Percentiles rank a stretch among this genome's conserved stretches.
Conservation (phyloP, 139 green algal genomes). For the Chlorella vulgaris region DNA sequence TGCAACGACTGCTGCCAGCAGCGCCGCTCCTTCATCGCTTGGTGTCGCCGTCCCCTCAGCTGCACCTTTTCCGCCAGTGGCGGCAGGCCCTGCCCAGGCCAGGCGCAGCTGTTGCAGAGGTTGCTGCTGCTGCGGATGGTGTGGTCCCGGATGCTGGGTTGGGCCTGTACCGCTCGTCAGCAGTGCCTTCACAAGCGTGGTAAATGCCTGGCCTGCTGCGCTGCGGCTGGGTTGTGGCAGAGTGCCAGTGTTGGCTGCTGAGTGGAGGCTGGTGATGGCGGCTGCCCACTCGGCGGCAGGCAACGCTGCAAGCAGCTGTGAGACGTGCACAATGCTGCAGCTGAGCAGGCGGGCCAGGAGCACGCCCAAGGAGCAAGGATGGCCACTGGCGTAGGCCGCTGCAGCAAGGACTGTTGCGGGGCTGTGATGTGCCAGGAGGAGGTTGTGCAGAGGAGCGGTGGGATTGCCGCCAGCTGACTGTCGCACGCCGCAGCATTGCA, state of each 20-base stretch:
- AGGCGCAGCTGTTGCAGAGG: neutral
- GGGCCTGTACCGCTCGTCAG: neutral
- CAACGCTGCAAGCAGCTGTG: conserved; percentile 5
- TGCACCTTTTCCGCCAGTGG: too few species aligned
- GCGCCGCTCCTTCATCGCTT: neutral
- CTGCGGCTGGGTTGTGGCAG: neutral
- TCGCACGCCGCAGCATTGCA: neutral
- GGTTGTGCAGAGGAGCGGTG: neutral
- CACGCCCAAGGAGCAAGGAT: neutral
- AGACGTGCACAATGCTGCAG: neutral
- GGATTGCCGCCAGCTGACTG: neutral
- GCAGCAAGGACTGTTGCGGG: neutral
- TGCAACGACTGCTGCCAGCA: conserved; percentile 17
- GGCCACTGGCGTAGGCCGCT: neutral
- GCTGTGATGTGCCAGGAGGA: neutral
- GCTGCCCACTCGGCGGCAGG: neutral
- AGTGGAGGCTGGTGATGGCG: neutral
- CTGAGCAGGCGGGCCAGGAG: conserved; percentile 1
- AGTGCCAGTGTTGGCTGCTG: neutral
- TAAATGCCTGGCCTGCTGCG: neutral
- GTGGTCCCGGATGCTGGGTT: neutral
- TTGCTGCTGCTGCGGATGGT: conserved; percentile 5
- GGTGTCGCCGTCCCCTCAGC: neutral
- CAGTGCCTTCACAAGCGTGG: neutral
- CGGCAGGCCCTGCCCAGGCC: neutral